Base-by-base conservation (phyloP, 2,329 filamentous ascomycete genomes). In the Paecilomyces sp. region DNA sequence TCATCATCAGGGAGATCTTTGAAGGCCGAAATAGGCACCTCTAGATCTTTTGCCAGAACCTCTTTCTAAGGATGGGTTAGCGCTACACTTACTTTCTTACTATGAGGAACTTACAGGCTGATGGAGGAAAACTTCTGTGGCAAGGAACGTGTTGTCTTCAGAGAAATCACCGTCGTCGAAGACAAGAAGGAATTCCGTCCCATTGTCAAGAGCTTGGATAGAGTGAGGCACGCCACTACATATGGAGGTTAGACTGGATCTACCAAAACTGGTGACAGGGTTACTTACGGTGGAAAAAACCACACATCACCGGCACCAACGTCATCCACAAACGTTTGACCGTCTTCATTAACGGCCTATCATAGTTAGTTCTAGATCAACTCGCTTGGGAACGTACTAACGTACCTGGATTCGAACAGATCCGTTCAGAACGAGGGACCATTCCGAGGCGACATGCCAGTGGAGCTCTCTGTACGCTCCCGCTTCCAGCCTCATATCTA, bases 301-400 rank as follows among this genome's bases (percentile, higher is more conserved):
- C 88, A 92, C 6, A 92, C 73, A 67, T 92, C 90, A 3, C 90
- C 90, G 68, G 89, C 87, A 68, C 85, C 82, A 24, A 92, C 75
- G 68, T 92, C 89, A 64, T 91, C 89, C 62, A 92, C 83, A 71
- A 91, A 92, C 63, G 85, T 89, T 62, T 89, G 85, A 9, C 89
- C 89, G 62, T 92, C 87, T 41, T 72, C 70, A 11, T 74, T 71
- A 2, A 74, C 64, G 28, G 71, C 72, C 72, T 74, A 34, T 28
- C 33, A 53, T n/a, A 51, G 31, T 18, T 53, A 28, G 8, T 24
- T 31, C 12, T 9, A n/a, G 24, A 3, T 13, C 25, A 24, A 30
- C 24, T 15, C 13, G 22, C 36, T 12, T n/a, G 12, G 2, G 54
- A 7, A 22, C 22, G 33, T 28, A 15, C 33, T 1, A 22, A 54